Base-by-base conservation (phyloP, 371 early-diverging fungal genomes). In the Apophysomyces elegans region DNA sequence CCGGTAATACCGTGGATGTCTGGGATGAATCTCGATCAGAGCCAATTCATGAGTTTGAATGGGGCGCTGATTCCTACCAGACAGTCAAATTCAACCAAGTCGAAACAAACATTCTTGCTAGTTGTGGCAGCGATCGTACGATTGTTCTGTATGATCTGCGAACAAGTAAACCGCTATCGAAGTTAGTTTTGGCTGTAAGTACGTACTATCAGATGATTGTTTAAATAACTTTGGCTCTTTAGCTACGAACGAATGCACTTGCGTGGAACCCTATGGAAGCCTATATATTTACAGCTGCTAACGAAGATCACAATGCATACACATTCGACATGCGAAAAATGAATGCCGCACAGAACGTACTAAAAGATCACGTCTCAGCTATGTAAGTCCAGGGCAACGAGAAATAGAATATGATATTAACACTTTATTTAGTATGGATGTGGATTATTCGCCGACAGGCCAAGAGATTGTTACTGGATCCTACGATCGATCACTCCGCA, bases 181-280 rank as follows among this genome's bases (percentile, higher is more conserved):
- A 95, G 70, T 64, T 90, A 7, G 79, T 93, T 64, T 86, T 95
- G 88, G 73, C 87, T 56, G 70, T 84, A 45, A 63, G 66, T 63
- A 11, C 18, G 11, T 4, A 21, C 5, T 7, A 6, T 1, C 13
- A 43, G 8, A 5, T 58, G 46, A 8, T 47, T 50, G 16, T 41
- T 57, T 1, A 14, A 21, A 18, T 50, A 37, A 45, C 70, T 68
- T 9, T 67, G 62, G 39, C 58, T 56, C 14, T 63, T 35, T 74
- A 84, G 61, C 81, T 96, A 80, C 88, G 89, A 65, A 90, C 96
- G 26, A 99, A 99, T 74, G 94, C 96, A 11, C 88, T 99, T 61
- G 87, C 94, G 14, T 99, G 99, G 98, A 99, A 99, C 74, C 99
- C 99, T 2, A 94, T 96, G 91, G 97, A 96, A 76, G 95, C 99